These are phyloP conservation scores for Crepidotus variabilis DNA, from an alignment of 768 basidiomycete genomes.

Conservation along the genomic window DNA sequence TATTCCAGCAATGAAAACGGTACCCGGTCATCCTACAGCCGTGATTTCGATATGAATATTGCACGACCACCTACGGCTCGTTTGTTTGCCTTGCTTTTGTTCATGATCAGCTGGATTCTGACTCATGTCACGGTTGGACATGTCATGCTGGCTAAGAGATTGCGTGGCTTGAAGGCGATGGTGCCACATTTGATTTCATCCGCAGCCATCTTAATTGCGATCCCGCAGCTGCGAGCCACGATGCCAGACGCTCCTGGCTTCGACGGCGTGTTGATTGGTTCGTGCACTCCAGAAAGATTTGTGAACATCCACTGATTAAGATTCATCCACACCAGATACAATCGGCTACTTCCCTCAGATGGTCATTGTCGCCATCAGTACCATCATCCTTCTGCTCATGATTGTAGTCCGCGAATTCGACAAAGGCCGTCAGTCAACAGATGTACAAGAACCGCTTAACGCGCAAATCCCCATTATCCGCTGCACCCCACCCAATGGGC, in stretches of 20 bases:
- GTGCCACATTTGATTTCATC: constrained; percentile 35
- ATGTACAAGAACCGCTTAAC: constrained; percentile 8
- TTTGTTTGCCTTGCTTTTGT: constrained; percentile 41
- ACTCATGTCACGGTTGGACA: constrained; percentile 48
- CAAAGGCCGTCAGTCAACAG: constrained; percentile 9
- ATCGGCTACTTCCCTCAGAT: constrained; percentile 62
- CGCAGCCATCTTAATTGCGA: constrained; percentile 38
- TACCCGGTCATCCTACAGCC: constrained; percentile 22
- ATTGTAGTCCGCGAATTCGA: constrained; percentile 40
- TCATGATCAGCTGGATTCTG: constrained; percentile 48
- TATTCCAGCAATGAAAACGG: constrained; percentile 18
- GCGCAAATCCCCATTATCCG: constrained; percentile 5
- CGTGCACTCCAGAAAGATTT: background rate
- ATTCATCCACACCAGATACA: constrained; percentile 28
- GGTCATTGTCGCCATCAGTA: constrained; percentile 39
- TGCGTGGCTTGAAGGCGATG: constrained; percentile 24
- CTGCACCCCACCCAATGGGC: constrained; percentile 8
- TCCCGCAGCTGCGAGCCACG: constrained; percentile 47
- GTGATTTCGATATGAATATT: constrained; percentile 45
- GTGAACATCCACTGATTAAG: no score
- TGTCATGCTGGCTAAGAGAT: constrained; percentile 37
- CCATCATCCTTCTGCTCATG: constrained; percentile 37
- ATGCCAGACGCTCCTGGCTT: constrained; percentile 58
- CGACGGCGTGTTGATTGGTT: constrained; percentile 26
- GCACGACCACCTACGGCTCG: constrained; percentile 41